A percentile compares a stretch with the other conserved stretches of the same genome.
These are phyloP conservation scores for Atkinsonella hypoxylon DNA, from an alignment of 2,329 filamentous ascomycete species.

Conservation along the genomic window DNA sequence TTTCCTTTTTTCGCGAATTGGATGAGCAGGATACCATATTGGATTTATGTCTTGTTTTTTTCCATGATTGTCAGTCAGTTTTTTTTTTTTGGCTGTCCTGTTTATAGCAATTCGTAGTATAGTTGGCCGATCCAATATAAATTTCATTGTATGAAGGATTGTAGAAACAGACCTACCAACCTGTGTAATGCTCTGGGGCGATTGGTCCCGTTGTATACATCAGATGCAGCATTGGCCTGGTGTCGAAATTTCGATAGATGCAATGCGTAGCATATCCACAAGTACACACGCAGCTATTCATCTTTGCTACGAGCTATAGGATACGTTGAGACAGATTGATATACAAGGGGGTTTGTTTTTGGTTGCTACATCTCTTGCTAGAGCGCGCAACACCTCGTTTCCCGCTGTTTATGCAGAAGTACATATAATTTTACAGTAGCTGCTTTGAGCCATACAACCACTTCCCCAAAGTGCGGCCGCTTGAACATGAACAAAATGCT, in stretches of 20 bases:
- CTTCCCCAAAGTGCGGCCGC: neutral
- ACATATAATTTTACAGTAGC: constrained; percentile 5
- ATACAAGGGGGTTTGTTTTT: neutral
- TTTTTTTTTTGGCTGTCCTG: neutral
- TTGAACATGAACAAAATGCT: neutral
- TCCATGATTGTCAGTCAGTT: constrained; percentile 1
- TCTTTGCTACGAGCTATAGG: too few species aligned
- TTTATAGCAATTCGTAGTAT: neutral
- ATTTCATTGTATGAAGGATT: neutral
- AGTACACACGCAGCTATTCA: too few species aligned
- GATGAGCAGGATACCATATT: constrained; percentile 15
- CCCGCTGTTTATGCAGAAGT: neutral
- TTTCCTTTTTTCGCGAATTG: constrained; percentile 8
- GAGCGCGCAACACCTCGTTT: neutral
- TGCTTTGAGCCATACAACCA: constrained; percentile 1
- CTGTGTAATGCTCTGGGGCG: too few species aligned
- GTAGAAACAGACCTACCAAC: too few species aligned
- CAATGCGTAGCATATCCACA: too few species aligned
- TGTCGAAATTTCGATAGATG: too few species aligned
- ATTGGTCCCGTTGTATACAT: too few species aligned
- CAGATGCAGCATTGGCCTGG: too few species aligned
- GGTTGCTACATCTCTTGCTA: neutral
- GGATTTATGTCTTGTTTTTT: neutral
- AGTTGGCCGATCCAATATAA: neutral
- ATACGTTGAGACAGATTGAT: neutral